Percentiles rank a stretch among this genome's conserved stretches.
Evolutionary conservation across 1,284 basidiomycete species (phyloP).

Genomic region (Uromyces viciae-fabae): DNA sequence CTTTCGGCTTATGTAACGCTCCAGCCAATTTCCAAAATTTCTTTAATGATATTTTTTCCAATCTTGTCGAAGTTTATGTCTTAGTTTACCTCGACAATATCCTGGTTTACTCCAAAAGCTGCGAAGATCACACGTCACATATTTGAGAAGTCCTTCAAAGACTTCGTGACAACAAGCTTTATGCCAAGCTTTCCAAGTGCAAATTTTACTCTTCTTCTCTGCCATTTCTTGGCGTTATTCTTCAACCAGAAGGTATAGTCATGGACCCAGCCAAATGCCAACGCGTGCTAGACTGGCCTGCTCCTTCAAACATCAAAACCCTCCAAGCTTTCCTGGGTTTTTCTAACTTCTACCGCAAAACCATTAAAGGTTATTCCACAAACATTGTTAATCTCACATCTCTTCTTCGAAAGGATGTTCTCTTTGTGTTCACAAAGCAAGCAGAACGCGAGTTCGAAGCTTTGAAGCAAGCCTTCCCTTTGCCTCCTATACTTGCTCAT

Average conservation of each 20-base stretch:
- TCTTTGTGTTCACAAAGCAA: no score
- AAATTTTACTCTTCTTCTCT: background rate
- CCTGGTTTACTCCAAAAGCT: background rate
- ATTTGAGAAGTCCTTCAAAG: background rate
- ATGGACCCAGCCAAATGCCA: background rate
- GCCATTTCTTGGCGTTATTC: background rate
- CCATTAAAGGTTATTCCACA: no score
- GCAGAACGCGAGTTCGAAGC: no score
- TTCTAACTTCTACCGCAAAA: background rate
- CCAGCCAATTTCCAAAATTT: slow-evolving; percentile 52
- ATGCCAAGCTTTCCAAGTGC: background rate
- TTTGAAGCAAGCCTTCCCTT: no score
- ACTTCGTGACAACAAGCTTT: background rate
- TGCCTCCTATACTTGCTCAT: no score
- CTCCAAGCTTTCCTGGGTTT: background rate
- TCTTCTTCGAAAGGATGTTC: no score
- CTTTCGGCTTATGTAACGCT: slow-evolving; percentile 45
- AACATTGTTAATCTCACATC: no score
- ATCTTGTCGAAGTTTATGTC: background rate
- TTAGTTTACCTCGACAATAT: slow-evolving; percentile 17
- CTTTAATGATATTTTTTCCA: slow-evolving; percentile 49
- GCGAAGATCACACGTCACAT: background rate
- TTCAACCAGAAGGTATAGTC: background rate
- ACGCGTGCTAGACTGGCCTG: background rate
- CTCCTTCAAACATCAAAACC: background rate